Evolutionary conservation across 108 stramenopile genomes (phyloP), one percentile per base, ranked within the genome.

Genomic region (Cylindrotheca closterium): DNA sequence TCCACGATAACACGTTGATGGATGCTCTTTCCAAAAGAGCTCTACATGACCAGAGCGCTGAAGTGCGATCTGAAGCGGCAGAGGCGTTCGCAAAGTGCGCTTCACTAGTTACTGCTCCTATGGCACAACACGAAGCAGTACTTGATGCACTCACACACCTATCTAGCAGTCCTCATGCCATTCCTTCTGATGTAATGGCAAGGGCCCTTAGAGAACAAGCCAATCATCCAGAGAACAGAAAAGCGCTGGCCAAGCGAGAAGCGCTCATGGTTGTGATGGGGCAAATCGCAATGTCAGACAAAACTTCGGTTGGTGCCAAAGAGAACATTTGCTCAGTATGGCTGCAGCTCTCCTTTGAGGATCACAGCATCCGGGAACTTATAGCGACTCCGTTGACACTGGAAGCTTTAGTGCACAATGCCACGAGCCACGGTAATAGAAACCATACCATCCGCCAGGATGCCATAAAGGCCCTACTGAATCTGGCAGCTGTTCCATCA

Each of bases 51-150:
- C 21, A 23, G 12, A 58, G 26, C 54, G 31, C 30, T 18, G 79
- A 70, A 29, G 73, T 84, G 3, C 74, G 83, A 10, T 28, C 47
- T 2, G 83, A 84, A 57, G 79, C 83, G 7, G 55, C 68, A 10
- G 77, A 74, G 21, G 83, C 83, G 8, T 80, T 79, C 55, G 55
- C 51, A 19, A 49, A 26, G 18, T 80, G 74, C 32, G 72, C 74
- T 24, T 27, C 30, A 19, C 31, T 58, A 2, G 42, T 84, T 15
- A 30, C 45, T n/a, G 51, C 75, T 7, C 49, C 61, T n/a, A 70
- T 74, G 76, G 29, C 65, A 22, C 63, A 77, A 27, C 67, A 80
- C 69, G 33, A 67, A 19, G 45, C 42, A 4, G 53, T 80, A 4
- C 52, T 84, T n/a, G 63, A 71, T 46, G 60, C 68, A 3, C 30